These are phyloP conservation scores for Saccharomycopsis amapae DNA, from an alignment of 805 yeast species.

Conservation along the genomic window DNA sequence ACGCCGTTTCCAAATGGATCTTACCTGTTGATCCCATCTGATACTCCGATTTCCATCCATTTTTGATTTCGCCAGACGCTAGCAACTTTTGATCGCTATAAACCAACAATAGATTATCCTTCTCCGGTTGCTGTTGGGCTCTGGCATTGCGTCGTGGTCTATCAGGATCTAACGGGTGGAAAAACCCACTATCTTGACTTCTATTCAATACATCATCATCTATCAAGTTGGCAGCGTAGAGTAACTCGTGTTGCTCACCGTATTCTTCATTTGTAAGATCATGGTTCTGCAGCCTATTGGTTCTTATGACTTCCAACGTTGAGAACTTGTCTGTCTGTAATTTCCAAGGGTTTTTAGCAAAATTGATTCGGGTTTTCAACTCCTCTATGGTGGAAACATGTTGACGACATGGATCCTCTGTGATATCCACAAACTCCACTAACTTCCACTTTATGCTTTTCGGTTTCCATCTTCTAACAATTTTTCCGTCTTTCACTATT, in stretches of 20 bases:
- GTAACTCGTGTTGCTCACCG: not conserved
- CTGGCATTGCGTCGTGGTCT: constrained; percentile 5
- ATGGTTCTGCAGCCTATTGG: not conserved
- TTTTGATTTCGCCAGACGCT: constrained; percentile 8
- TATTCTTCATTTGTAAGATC: no score
- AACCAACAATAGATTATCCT: not conserved
- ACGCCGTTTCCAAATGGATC: constrained; percentile 1
- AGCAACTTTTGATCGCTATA: constrained; percentile 7
- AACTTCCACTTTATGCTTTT: constrained; percentile 1
- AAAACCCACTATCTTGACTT: not conserved
- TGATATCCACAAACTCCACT: constrained; percentile 1
- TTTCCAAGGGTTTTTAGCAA: constrained; percentile 6
- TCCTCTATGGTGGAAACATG: constrained; percentile 5
- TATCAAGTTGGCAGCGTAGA: constrained; percentile 2
- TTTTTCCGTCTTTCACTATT: no score
- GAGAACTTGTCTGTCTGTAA: constrained; percentile 5
- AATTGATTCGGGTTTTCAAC: constrained; percentile 4
- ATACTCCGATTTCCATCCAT: constrained; percentile 13
- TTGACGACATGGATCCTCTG: constrained; percentile 7
- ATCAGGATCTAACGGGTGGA: constrained; percentile 13
- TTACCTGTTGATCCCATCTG: constrained; percentile 1
- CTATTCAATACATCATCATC: constrained; percentile 4
- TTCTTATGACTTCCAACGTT: constrained; percentile 6
- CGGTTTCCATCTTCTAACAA: constrained; percentile 6
- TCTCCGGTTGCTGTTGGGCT: not conserved